These are phyloP conservation scores for Cryptococcus amylolentus DNA, from an alignment of 1,284 basidiomycete genomes.

Conservation along the genomic window DNA sequence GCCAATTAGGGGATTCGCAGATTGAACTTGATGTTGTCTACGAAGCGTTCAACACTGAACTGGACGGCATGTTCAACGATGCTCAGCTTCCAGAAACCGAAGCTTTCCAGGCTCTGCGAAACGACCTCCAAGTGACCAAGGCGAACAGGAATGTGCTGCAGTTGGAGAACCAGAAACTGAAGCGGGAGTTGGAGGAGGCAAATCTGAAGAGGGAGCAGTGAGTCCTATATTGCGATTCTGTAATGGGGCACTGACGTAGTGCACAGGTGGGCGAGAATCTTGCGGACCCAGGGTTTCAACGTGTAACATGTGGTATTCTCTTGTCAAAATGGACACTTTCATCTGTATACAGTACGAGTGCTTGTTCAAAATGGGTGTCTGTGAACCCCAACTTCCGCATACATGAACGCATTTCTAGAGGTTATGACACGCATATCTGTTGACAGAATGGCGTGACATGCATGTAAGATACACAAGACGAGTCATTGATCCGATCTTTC, in stretches of 20 bases:
- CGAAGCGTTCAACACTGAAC: conserved; percentile 86
- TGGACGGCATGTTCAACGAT: conserved; percentile 82
- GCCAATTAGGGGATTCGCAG: conserved; percentile 68
- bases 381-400: background rate
- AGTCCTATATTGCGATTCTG: conserved; percentile 35
- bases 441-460: too few relatives aligned
- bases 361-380: background rate
- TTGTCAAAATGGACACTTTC: background rate
- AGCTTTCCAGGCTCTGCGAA: conserved; percentile 68
- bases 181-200: conserved; percentile 64
- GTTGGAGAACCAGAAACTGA: conserved; percentile 74
- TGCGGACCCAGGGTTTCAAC: conserved; percentile 57
- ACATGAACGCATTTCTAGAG: too few relatives aligned
- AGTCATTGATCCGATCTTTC: too few relatives aligned
- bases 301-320: background rate
- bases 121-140: conserved; percentile 69
- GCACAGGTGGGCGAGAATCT: conserved; percentile 61
- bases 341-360: background rate
- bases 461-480: too few relatives aligned
- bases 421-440: too few relatives aligned
- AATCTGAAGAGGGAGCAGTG: conserved; percentile 75
- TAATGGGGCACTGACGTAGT: background rate
- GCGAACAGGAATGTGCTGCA: conserved; percentile 65
- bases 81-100: conserved; percentile 70
- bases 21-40: conserved; percentile 86